Base-by-base conservation (phyloP, 2,329 filamentous ascomycete species). In the Colletotrichum lini region DNA sequence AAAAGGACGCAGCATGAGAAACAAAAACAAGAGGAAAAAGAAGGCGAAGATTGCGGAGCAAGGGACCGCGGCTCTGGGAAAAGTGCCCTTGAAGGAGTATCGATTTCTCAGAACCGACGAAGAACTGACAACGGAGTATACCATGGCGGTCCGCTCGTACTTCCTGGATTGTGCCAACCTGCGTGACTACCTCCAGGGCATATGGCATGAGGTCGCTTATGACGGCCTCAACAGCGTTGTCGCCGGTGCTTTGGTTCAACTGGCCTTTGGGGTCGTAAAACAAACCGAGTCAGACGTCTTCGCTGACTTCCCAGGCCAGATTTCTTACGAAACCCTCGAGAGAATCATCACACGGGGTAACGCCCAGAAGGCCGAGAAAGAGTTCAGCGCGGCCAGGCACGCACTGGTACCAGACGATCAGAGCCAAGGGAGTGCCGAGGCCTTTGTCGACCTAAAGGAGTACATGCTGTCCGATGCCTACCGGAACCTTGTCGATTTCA, bases 201-300 rank as follows among this genome's bases (percentile, higher is more conserved):
- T 82, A 2, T 88, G 85, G 86, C 76, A 73, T 2, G 77, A 86
- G 12, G 84, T 86, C 6, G 81, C 84, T 1, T 86, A 86, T 65
- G 70, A 80, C 1, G 80, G 77, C 4, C 77, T 87, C 16, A 87
- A 88, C 70, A 78, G 78, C 53, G 85, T 83, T 2, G 78, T 85
- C n/a, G 86, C 84, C 2, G 85, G 81, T 1, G 75, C 80, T 0
- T 26, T 86, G 30, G 83, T 81, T 7, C 84, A 82, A 56, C 63
- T 84, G 8, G 84, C 84, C 16, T 75, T 86, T 23, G 76, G 76
- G 15, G 83, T 84, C 79, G 73, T 87, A 30, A 80, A 83, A 62
- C 76, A 80, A 58, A 78, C 80, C 1, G 79, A 80, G 58, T 73
- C 77, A 0, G 74, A 73, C 8, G 84, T 87, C 0, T 86, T 84